A percentile compares a stretch with the other conserved stretches of the same genome.
These are phyloP conservation scores for Lanmaoa pseudosensibilis DNA, from an alignment of 768 basidiomycete species.

Conservation along the genomic window DNA sequence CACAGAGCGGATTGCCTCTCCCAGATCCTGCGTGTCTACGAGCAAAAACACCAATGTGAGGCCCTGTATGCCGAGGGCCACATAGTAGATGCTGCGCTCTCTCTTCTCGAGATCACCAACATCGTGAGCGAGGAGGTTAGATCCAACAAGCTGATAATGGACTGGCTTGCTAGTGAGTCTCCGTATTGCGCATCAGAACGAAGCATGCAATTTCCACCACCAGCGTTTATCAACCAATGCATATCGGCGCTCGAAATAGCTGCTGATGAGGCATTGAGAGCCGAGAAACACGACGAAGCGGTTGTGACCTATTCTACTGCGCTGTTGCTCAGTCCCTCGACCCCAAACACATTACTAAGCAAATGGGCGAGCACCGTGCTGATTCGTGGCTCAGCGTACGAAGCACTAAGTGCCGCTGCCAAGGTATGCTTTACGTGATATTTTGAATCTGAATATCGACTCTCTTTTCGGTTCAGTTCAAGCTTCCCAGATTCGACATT, in stretches of 20 bases:
- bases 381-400: neutral
- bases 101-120: neutral
- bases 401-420: too few relatives aligned
- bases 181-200: fast-evolving
- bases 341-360: neutral
- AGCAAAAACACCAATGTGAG: neutral
- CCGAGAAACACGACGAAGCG: neutral
- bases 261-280: neutral
- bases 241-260: neutral
- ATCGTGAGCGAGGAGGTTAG: too few relatives aligned
- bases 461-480: neutral
- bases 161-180: conserved; percentile 3
- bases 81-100: neutral
- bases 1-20: neutral
- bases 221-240: conserved; percentile 4
- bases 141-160: too few relatives aligned
- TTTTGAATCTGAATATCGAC: too few relatives aligned
- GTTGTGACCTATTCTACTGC: neutral
- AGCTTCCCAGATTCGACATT: neutral
- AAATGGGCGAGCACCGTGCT: conserved; percentile 7
- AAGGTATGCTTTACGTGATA: too few relatives aligned
- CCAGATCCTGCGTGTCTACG: neutral
- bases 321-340: neutral
- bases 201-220: neutral
- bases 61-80: neutral